Conservation (phyloP, 768 basidiomycete species). For the Baorangia bicolor region DNA sequence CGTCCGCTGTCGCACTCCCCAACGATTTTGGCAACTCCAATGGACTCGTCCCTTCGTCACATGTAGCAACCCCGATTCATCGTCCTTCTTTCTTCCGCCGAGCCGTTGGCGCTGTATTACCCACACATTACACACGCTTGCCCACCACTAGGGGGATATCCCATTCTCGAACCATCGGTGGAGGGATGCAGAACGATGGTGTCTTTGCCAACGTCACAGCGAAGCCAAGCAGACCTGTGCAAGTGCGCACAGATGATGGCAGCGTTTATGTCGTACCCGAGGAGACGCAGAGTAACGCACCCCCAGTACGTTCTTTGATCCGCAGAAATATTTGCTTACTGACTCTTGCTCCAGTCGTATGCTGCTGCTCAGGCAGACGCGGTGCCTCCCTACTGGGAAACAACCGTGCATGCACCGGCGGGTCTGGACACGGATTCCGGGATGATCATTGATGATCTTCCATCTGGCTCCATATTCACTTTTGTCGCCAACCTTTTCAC, state of each 20-base stretch:
- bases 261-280: slow-evolving; percentile 70
- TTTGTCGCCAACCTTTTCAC: slow-evolving; percentile 80
- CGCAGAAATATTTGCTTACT: background rate
- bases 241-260: slow-evolving; percentile 53
- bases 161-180: slow-evolving; percentile 44
- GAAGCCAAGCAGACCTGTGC: slow-evolving; percentile 60
- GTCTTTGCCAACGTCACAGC: slow-evolving; percentile 95
- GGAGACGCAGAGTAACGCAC: slow-evolving; percentile 74
- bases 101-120: slow-evolving; percentile 57
- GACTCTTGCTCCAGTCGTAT: slow-evolving; percentile 59
- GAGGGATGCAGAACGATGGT: slow-evolving; percentile 83
- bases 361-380: slow-evolving; percentile 84
- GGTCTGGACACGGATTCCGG: slow-evolving; percentile 48
- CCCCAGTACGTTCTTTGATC: slow-evolving; percentile 63
- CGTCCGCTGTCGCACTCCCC: slow-evolving; percentile 55
- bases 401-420: slow-evolving; percentile 81
- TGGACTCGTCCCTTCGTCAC: slow-evolving; percentile 54
- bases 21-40: slow-evolving; percentile 76
- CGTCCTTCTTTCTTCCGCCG: slow-evolving; percentile 56
- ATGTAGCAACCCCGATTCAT: slow-evolving; percentile 34
- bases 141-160: slow-evolving; percentile 41
- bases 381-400: slow-evolving; percentile 97
- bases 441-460: slow-evolving; percentile 91
- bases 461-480: slow-evolving; percentile 72
- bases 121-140: slow-evolving; percentile 60